Conservation (phyloP, 768 basidiomycete genomes). For the Mycena crocata region DNA sequence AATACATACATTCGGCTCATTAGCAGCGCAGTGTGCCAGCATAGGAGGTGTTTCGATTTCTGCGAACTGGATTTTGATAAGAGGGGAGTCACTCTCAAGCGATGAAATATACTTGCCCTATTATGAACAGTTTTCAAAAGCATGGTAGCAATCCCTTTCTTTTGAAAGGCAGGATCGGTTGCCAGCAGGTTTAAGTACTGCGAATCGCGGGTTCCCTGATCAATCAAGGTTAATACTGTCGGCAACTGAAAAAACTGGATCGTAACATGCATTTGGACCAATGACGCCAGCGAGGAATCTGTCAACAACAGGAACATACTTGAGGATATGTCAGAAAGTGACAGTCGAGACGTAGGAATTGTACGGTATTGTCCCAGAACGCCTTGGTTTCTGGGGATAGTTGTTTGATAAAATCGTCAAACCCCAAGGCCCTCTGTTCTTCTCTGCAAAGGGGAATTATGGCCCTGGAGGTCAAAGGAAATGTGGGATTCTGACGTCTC, state of each 20-base stretch:
- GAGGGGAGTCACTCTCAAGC: not conserved
- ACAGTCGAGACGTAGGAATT: not conserved
- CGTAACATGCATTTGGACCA: conserved; percentile 19
- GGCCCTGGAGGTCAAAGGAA: no score
- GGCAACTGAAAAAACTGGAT: not conserved
- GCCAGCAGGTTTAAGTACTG: conserved; percentile 46
- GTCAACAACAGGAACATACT: conserved; percentile 21
- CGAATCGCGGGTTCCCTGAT: conserved; percentile 41
- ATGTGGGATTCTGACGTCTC: conserved; percentile 48
- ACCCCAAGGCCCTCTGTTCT: conserved; percentile 42
- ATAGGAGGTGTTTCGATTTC: conserved; percentile 11
- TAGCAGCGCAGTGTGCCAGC: conserved; percentile 28
- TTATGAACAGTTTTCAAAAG: conserved; percentile 42
- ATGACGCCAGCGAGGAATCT: conserved; percentile 14
- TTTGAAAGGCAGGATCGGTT: conserved; percentile 41
- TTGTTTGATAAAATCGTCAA: conserved; percentile 39
- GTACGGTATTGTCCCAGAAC: conserved; percentile 39
- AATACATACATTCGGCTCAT: conserved; percentile 23
- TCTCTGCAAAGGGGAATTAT: conserved; percentile 37
- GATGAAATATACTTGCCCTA: conserved; percentile 34
- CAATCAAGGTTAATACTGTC: not conserved
- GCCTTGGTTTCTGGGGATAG: conserved; percentile 38
- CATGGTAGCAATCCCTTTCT: conserved; percentile 37
- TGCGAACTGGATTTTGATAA: conserved; percentile 24
- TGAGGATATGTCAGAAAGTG: not conserved